phyloP scores from a whole-genome alignment of 106 monocot species.

The Platanthera zijinensis region DNA sequence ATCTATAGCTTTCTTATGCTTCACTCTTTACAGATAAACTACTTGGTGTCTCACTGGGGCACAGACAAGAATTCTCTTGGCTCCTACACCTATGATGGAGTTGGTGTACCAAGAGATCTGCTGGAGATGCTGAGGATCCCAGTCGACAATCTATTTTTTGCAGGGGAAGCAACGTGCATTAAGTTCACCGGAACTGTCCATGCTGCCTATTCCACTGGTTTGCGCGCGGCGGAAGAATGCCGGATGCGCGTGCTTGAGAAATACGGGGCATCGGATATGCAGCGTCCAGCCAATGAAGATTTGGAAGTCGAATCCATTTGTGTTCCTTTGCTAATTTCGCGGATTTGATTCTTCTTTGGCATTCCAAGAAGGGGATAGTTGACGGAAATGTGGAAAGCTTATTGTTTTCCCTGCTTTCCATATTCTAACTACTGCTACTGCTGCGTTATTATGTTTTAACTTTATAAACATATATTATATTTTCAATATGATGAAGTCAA shows the following conservation, averaged over 20 bases:
- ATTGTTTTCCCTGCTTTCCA: no score
- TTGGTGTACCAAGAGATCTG: slow-evolving; percentile 42
- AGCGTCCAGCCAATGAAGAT: slow-evolving; percentile 41
- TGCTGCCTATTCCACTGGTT: slow-evolving; percentile 69
- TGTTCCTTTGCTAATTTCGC: slow-evolving; percentile 70
- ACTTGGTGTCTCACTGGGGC: slow-evolving; percentile 81
- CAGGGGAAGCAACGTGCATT: slow-evolving; percentile 78
- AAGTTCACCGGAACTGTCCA: slow-evolving; percentile 75
- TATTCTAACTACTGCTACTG: no score
- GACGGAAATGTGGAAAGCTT: no score
- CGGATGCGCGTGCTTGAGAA: slow-evolving; percentile 56
- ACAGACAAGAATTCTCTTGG: slow-evolving; percentile 63
- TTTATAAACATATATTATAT: no score
- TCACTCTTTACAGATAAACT: slow-evolving; percentile 43
- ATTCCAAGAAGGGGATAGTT: no score
- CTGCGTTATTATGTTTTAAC: no score
- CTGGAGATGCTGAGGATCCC: slow-evolving; percentile 64
- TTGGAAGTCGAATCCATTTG: slow-evolving; percentile 11
- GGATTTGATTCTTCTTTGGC: slow-evolving; percentile 33
- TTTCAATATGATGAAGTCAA: no score
- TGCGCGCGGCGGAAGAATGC: slow-evolving; percentile 83
- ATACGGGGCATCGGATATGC: slow-evolving; percentile 38
- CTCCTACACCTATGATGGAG: slow-evolving; percentile 56
- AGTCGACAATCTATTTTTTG: slow-evolving; percentile 86
- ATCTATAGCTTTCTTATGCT: background rate